Evolutionary conservation across 1,284 basidiomycete genomes (phyloP).

Genomic region (Xerocomus subilludens): DNA sequence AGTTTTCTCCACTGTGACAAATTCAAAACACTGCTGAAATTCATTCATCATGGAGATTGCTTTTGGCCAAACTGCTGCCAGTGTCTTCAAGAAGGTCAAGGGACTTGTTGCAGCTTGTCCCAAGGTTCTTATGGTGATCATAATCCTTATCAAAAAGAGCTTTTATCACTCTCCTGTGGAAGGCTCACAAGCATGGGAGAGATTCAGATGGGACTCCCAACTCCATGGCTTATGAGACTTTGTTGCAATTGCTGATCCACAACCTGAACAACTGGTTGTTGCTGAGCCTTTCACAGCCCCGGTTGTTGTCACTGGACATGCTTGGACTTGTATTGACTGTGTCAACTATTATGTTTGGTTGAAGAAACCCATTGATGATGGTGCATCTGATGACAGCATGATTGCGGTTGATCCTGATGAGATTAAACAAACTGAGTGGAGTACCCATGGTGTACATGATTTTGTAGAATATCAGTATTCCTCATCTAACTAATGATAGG

Average conservation of each 20-base stretch:
- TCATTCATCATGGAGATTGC: neutral
- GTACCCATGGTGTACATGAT: too few relatives aligned
- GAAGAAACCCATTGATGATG: neutral
- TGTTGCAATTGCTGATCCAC: too few relatives aligned
- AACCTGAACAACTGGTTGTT: too few relatives aligned
- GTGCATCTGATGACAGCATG: neutral
- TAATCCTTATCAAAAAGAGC: neutral
- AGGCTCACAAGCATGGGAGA: too few relatives aligned
- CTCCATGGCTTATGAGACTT: too few relatives aligned
- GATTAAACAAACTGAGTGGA: too few relatives aligned
- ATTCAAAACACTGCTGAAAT: neutral
- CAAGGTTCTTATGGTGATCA: neutral
- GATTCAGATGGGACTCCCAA: too few relatives aligned
- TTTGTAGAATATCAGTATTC: too few relatives aligned
- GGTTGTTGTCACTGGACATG: neutral
- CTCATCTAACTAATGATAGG: neutral
- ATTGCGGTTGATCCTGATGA: too few relatives aligned
- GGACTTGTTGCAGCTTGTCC: neutral
- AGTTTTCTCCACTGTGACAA: too few relatives aligned
- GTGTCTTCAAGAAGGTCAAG: neutral
- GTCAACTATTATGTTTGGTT: neutral
- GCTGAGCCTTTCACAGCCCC: too few relatives aligned
- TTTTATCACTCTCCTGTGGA: neutral
- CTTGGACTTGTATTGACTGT: neutral
- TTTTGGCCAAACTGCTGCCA: neutral